phyloP scores from a whole-genome alignment of 257 asterid genomes.

The Nicotiana sylvestris region DNA sequence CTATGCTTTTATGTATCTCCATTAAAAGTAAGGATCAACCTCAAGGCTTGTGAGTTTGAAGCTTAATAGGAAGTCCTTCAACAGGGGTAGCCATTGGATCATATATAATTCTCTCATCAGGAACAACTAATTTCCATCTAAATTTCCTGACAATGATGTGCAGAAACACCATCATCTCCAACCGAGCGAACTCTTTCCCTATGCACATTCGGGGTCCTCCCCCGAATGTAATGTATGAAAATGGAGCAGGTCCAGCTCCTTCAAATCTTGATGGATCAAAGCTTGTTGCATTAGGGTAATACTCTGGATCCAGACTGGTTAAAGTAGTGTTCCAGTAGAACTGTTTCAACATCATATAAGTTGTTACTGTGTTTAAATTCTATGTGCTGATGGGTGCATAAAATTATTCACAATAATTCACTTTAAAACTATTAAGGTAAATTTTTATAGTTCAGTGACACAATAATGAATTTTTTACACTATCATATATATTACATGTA shows the following conservation, averaged over 20 bases:
- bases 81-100: slow-evolving; percentile 61
- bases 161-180: slow-evolving; percentile 50
- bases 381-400: neutral
- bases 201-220: slow-evolving; percentile 40
- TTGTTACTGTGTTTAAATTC: neutral
- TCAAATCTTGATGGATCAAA: slow-evolving; percentile 21
- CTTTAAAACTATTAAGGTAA: no score
- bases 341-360: slow-evolving; percentile 19
- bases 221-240: slow-evolving; percentile 16
- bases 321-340: slow-evolving; percentile 51
- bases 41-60: slow-evolving; percentile 27
- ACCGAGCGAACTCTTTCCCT: slow-evolving; percentile 60
- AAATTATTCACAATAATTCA: no score
- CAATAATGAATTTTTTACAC: no score
- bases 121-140: slow-evolving; percentile 37
- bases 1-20: neutral
- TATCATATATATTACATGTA: no score
- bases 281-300: neutral
- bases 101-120: slow-evolving; percentile 37
- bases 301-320: slow-evolving; percentile 38
- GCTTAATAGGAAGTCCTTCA: slow-evolving; percentile 45
- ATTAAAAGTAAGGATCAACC: neutral
- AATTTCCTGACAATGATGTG: slow-evolving; percentile 38
- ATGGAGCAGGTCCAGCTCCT: slow-evolving; percentile 17
- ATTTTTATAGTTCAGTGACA: no score